phyloP scores from a whole-genome alignment of 192 early-diverging fungal genomes.

The Coemansia sp. region DNA sequence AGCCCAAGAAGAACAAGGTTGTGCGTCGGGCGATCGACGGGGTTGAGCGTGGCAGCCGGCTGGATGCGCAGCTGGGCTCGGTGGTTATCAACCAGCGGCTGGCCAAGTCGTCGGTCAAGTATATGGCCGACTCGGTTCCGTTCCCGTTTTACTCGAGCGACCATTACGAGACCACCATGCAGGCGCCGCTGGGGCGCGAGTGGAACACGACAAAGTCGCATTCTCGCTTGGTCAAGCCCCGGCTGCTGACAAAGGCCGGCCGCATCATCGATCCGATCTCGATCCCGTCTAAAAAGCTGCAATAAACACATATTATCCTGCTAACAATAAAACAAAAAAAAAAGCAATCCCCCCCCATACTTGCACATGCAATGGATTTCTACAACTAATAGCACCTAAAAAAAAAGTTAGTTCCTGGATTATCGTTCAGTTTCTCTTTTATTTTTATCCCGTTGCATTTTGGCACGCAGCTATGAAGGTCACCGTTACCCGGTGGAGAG shows the following conservation, averaged over 20 bases:
- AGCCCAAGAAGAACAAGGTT: constrained; percentile 60
- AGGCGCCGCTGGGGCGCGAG: constrained; percentile 88
- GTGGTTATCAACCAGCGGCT: constrained; percentile 93
- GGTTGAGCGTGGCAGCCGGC: constrained; percentile 13
- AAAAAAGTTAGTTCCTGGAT: no score
- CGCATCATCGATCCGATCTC: constrained; percentile 80
- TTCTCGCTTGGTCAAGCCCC: constrained; percentile 72
- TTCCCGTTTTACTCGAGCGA: constrained; percentile 78
- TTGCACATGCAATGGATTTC: no score
- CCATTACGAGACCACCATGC: constrained; percentile 85
- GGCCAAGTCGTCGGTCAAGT: constrained; percentile 71
- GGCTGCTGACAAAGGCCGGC: constrained; percentile 78
- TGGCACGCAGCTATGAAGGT: constrained; percentile 43
- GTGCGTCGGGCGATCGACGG: constrained; percentile 43
- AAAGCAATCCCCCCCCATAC: not conserved
- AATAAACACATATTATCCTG: constrained; percentile 10
- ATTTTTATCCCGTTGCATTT: not conserved
- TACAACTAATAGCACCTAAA: no score
- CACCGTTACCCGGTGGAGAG: constrained; percentile 59
- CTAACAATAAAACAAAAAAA: not conserved
- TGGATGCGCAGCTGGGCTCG: constrained; percentile 35
- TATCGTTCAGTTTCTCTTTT: not conserved
- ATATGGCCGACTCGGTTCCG: constrained; percentile 69
- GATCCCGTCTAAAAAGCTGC: constrained; percentile 57
- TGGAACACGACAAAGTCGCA: constrained; percentile 84